Evolutionary conservation across 192 early-diverging fungal species (phyloP), one percentile per base, ranked within the genome.

Genomic region (Coemansia sp.): DNA sequence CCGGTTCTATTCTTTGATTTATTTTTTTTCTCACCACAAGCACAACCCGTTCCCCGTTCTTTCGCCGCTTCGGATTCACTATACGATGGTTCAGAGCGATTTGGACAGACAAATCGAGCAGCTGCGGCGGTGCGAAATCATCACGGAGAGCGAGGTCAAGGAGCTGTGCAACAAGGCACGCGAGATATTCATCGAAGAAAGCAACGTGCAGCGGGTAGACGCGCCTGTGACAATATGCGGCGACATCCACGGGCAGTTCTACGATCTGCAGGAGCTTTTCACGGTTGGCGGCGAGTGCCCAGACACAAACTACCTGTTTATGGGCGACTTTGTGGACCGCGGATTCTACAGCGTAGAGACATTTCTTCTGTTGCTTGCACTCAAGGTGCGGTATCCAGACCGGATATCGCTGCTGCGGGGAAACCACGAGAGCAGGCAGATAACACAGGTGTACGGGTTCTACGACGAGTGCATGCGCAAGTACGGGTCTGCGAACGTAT

Each of bases 401-500:
- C 87, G 94, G 60, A 95, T 99, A 40, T 94, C 93, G 28, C 83
- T 97, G 52, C 87, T 97, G 70, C 89, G 95, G 33, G 95, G 95
- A 67, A 97, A 97, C 85, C 93, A 96, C 81, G 93, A 96, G 80
- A 88, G 86, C 56, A 72, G 94, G 64, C 95, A 97, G 75, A 95
- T 96, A 64, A 97, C 93, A n/a, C 96, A 97, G 80, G 95, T 99
- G 22, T 99, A 99, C 75, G 95, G 95, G 52, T 96, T 99, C 71
- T 97, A 99, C 74, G 96, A 99, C 74, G 94, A 97, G 70, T 97
- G 94, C 75, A 80, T 96, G 78, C 88, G 93, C 64, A 97, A 97
- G 79, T 97, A 93, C 83, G 97, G 95, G 25, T 94, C 94, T 12
- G 90, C 92, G 18, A 96, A 95, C 71, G 94, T 97, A 29, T 99